These are phyloP conservation scores for Erodium chrysanthum DNA, from an alignment of 441 rosid species.

Conservation along the genomic window DNA sequence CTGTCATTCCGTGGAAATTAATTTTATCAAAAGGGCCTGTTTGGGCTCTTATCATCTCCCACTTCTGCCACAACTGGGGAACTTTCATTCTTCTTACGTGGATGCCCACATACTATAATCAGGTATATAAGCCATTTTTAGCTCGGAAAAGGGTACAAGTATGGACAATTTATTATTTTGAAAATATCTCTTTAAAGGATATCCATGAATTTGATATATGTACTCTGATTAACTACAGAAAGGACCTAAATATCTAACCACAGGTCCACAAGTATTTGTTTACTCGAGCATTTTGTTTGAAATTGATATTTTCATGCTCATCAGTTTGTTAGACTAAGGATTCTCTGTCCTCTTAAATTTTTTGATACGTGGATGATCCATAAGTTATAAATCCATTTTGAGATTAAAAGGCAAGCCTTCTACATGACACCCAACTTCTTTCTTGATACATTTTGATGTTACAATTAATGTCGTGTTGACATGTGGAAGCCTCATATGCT, in stretches of 20 bases:
- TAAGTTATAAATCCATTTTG: neutral
- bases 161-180: neutral
- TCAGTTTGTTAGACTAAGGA: no score
- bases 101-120: conserved; percentile 99
- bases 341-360: no score
- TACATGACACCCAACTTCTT: neutral
- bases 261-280: neutral
- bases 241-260: neutral
- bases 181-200: neutral
- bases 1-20: conserved; percentile 87
- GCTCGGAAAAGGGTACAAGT: neutral
- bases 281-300: neutral
- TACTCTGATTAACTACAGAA: conserved; percentile 1
- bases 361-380: neutral
- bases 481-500: neutral
- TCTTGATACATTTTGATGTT: neutral
- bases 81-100: conserved; percentile 90
- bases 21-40: conserved; percentile 88
- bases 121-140: conserved; percentile 32
- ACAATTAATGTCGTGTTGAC: neutral
- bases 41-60: conserved; percentile 93
- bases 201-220: neutral
- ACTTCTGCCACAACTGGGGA: conserved; percentile 98
- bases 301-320: no score
- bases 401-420: neutral